Percentiles rank a stretch among this genome's conserved stretches.
Evolutionary conservation across 2,329 filamentous ascomycete species (phyloP).

Genomic region (Aplosporella prunicola): DNA sequence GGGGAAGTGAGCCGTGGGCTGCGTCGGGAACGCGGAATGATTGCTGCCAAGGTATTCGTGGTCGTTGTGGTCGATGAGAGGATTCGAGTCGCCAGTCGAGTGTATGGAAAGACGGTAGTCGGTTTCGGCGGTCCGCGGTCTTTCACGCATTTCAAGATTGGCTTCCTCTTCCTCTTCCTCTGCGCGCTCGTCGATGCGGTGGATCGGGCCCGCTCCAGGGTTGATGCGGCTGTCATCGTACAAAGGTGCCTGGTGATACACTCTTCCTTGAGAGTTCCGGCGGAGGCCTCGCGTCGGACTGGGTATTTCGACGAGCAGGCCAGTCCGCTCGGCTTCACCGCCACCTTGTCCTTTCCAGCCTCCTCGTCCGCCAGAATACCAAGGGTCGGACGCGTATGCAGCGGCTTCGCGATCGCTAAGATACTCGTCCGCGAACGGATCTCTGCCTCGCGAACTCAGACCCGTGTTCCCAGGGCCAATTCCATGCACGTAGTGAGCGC

Average conservation of each 20-base stretch:
- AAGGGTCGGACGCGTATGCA: conserved; percentile 4
- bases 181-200: conserved; percentile 54
- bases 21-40: conserved; percentile 15
- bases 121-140: conserved; percentile 12
- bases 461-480: not conserved
- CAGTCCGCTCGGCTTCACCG: conserved; percentile 36
- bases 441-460: too few species aligned
- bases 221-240: conserved; percentile 42
- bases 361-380: conserved; percentile 13
- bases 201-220: conserved; percentile 46
- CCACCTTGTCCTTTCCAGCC: conserved; percentile 24
- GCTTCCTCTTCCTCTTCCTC: conserved; percentile 40
- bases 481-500: conserved; percentile 34
- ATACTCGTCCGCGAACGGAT: conserved; percentile 3
- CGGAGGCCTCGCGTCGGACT: conserved; percentile 40
- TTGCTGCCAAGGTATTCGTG: conserved; percentile 26
- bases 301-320: conserved; percentile 38
- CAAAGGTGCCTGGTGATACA: conserved; percentile 22
- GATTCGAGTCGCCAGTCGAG: too few species aligned
- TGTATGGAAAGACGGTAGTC: conserved; percentile 20
- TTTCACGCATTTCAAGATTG: conserved; percentile 20
- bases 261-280: conserved; percentile 28
- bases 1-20: conserved; percentile 6
- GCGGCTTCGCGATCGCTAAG: conserved; percentile 6
- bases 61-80: conserved; percentile 35